These are phyloP conservation scores for Myriosclerotinia scirpicola DNA, from an alignment of 2,329 filamentous ascomycete genomes.

Conservation along the genomic window DNA sequence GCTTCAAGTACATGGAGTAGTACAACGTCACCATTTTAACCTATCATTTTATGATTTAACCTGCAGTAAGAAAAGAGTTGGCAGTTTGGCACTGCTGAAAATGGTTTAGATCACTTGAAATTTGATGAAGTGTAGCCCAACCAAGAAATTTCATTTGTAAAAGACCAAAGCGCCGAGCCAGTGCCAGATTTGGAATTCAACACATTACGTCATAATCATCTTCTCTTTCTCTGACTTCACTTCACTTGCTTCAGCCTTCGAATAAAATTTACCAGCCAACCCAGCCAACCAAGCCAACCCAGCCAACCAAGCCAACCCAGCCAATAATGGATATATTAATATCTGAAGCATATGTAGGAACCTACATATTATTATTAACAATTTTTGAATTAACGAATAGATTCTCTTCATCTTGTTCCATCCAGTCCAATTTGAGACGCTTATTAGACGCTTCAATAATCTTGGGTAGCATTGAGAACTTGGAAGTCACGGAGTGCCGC, in stretches of 20 bases:
- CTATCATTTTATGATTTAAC: no score
- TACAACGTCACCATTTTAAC: no score
- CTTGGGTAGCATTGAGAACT: background rate
- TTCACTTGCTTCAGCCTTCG: background rate
- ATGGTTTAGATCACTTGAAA: background rate
- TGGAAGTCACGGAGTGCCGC: no score
- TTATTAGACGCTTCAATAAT: background rate
- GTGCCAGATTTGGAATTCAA: no score
- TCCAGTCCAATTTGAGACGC: background rate
- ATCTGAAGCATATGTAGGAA: background rate
- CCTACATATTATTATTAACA: no score
- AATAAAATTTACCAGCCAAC: no score
- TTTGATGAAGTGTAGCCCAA: slow-evolving; percentile 11
- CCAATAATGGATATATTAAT: background rate
- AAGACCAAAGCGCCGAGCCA: background rate
- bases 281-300: no score
- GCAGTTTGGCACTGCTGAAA: background rate
- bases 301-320: no score
- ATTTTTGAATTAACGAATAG: background rate
- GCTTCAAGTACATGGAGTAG: no score
- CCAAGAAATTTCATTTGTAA: slow-evolving; percentile 6
- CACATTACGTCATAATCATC: background rate
- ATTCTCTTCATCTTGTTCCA: background rate
- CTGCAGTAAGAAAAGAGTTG: slow-evolving; percentile 4
- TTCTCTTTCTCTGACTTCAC: background rate